These are phyloP conservation scores for Cairneyella variabilis DNA, from an alignment of 495 filamentous ascomycete species.

Conservation along the genomic window DNA sequence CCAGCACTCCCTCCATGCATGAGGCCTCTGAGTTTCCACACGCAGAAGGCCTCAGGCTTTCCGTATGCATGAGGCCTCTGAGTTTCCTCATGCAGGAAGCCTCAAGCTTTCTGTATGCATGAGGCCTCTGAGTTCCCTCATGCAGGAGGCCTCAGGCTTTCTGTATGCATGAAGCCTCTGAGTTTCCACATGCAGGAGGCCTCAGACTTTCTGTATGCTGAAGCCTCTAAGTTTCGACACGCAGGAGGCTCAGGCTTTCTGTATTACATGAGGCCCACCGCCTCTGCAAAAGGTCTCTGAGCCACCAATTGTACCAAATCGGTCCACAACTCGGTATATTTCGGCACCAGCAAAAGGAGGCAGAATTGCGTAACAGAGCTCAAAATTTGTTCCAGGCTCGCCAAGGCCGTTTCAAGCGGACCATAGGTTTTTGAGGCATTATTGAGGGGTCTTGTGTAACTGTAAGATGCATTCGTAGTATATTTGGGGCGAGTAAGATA, in stretches of 20 bases:
- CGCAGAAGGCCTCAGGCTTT: too few relatives aligned
- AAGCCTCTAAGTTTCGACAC: background rate
- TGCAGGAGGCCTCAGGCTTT: background rate
- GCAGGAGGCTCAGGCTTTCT: too few relatives aligned
- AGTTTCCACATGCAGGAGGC: background rate
- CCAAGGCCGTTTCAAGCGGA: background rate
- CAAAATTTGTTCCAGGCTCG: background rate
- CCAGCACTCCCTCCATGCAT: background rate
- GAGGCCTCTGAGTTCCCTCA: background rate
- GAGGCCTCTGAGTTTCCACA: background rate
- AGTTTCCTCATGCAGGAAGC: background rate
- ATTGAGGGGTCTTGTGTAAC: too few relatives aligned
- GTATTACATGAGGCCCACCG: too few relatives aligned
- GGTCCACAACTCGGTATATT: background rate
- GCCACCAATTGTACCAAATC: background rate
- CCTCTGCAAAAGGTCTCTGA: conserved; percentile 1
- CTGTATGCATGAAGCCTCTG: background rate
- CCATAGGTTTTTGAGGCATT: too few relatives aligned
- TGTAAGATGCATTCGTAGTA: too few relatives aligned
- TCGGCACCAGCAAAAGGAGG: background rate
- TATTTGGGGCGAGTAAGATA: background rate
- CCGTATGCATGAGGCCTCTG: background rate
- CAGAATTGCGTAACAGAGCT: background rate
- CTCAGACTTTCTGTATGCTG: background rate
- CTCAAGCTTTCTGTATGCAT: background rate